Conservation (phyloP, 164 flowering plant genomes). For the Stephania japonica region DNA sequence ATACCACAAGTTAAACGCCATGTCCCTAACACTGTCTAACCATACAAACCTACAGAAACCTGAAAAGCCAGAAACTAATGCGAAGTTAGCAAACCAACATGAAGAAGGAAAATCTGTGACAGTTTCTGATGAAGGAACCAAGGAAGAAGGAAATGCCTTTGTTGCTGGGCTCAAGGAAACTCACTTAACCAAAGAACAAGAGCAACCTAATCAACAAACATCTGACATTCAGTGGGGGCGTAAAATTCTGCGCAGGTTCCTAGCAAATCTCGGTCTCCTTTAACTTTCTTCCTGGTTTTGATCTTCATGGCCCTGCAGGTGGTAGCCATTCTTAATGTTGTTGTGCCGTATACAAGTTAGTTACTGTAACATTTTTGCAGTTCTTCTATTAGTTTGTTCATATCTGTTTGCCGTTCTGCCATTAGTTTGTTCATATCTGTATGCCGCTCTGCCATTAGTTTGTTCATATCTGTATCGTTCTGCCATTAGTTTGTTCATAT, state of each 20-base stretch:
- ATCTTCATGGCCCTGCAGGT: too few species aligned
- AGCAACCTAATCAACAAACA: slow-evolving; percentile 7
- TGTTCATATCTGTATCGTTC: background rate
- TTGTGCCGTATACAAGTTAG: background rate
- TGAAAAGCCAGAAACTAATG: slow-evolving; percentile 23
- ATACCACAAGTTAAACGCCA: background rate
- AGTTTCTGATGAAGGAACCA: background rate
- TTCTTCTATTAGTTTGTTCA: too few species aligned
- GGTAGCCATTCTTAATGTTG: background rate
- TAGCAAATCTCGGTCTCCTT: slow-evolving; percentile 28
- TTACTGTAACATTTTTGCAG: too few species aligned
- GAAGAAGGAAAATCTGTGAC: slow-evolving; percentile 12
- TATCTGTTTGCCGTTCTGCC: background rate
- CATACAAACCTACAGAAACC: slow-evolving; percentile 16
- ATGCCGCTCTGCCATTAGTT: background rate
- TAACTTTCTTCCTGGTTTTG: too few species aligned
- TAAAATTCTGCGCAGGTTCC: slow-evolving; percentile 28
- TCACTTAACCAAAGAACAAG: slow-evolving; percentile 9
- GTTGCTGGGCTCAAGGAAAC: slow-evolving; percentile 6
- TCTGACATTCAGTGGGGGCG: slow-evolving; percentile 43
- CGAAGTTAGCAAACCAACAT: background rate
- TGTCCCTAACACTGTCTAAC: slow-evolving; percentile 11
- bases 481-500: background rate
- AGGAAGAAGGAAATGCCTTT: slow-evolving; percentile 13
- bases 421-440: too few species aligned